Percentiles rank a stretch among this genome's conserved stretches.
These are phyloP conservation scores for Diaporthe aspalathi DNA, from an alignment of 2,329 filamentous ascomycete species.

Conservation along the genomic window DNA sequence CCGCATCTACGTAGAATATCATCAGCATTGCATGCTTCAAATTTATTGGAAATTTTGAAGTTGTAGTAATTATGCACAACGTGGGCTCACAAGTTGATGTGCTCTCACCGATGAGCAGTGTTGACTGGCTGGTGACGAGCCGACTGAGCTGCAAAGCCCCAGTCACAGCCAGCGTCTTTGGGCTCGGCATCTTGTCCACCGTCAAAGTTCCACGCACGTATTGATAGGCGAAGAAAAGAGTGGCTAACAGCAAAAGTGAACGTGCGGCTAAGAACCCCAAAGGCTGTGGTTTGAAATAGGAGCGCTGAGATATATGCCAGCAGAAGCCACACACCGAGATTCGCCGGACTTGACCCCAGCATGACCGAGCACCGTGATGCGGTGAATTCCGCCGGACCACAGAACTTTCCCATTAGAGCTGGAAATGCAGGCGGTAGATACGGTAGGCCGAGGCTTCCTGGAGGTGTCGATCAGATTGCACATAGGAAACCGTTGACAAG, in stretches of 20 bases:
- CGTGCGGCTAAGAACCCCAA: not conserved
- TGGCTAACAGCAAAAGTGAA: not conserved
- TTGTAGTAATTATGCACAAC: not conserved
- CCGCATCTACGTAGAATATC: conserved; percentile 37
- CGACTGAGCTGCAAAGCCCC: not conserved
- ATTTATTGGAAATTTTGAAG: too few species aligned
- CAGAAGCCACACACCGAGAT: not conserved
- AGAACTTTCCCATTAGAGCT: not conserved
- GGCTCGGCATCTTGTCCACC: not conserved
- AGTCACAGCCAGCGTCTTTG: not conserved
- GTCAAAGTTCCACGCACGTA: not conserved
- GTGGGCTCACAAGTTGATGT: not conserved
- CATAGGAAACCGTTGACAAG: too few species aligned
- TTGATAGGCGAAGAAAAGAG: not conserved
- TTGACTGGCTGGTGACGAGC: not conserved
- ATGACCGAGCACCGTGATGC: not conserved
- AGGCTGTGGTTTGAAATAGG: not conserved
- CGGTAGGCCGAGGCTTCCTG: not conserved
- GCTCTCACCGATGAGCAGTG: not conserved
- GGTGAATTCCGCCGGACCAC: not conserved
- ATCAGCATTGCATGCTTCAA: not conserved
- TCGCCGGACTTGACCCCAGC: not conserved
- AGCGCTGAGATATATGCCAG: not conserved
- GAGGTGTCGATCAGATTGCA: not conserved
- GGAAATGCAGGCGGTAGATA: not conserved